These are phyloP conservation scores for Medicago arabica DNA, from an alignment of 306 rosid species.

Conservation along the genomic window DNA sequence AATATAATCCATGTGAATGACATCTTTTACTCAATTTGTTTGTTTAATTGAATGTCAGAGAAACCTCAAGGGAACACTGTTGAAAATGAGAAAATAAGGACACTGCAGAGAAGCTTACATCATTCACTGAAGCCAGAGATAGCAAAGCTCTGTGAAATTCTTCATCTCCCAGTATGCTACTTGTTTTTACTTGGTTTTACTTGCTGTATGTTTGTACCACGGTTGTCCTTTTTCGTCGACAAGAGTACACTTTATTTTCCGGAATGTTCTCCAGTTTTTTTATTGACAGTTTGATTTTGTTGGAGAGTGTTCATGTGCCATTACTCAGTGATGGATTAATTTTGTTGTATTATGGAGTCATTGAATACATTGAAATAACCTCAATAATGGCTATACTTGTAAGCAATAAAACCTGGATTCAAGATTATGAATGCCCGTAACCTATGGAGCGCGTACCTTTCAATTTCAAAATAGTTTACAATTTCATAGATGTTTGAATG, in stretches of 20 bases:
- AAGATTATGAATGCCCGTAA: conserved; percentile 6
- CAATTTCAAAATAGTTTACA: background rate
- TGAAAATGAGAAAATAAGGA: conserved; percentile 49
- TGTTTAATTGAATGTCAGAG: conserved; percentile 45
- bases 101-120: conserved; percentile 49
- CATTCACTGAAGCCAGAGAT: conserved; percentile 51
- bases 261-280: conserved; percentile 29
- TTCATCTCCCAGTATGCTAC: conserved; percentile 53
- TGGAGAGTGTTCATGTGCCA: conserved; percentile 21
- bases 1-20: conserved; percentile 28
- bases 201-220: conserved; percentile 29
- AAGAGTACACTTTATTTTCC: conserved; percentile 23
- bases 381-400: conserved; percentile 5
- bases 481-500: conserved; percentile 16
- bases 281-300: conserved; percentile 26
- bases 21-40: conserved; percentile 35
- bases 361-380: background rate
- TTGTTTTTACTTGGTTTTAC: conserved; percentile 30
- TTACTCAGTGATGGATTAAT: conserved; percentile 15
- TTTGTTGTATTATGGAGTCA: conserved; percentile 20
- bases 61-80: conserved; percentile 31
- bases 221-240: conserved; percentile 29
- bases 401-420: conserved; percentile 7
- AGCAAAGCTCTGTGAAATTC: conserved; percentile 51
- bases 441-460: conserved; percentile 21